Base-by-base conservation (phyloP, 2,329 filamentous ascomycete species). In the Aspergillus fructus region DNA sequence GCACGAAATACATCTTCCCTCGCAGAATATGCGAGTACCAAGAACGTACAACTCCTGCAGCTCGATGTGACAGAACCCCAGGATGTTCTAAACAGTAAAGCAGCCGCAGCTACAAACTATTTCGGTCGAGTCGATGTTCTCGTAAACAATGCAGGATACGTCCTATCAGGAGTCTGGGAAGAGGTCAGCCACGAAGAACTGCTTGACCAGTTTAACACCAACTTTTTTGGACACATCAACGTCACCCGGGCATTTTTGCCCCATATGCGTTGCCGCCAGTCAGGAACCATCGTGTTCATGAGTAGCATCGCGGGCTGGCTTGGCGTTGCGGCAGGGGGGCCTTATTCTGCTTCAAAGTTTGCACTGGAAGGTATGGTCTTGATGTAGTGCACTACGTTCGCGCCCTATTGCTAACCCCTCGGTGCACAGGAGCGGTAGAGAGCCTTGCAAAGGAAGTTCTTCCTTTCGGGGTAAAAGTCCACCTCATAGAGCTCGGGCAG, bases 71-170 rank as follows among this genome's bases (percentile, higher is more conserved):
- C 64, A 2, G 53, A 56, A 3, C 3, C 7, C 4, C 15, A 48
- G 7, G 24, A 24, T 3, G 13, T 11, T 2, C 5, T 48, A 2
- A 3, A 48, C 7, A 11, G 3, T 4, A 15, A 21, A 6, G 30
- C 19, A 6, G n/a, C 8, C n/a, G 45, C 33, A 2, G 45, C 19
- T 4, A 5, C 6, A 2, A 2, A n/a, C 0, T 7, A 8, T 6
- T 5, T 82, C 33, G 55, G 55, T 8, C 23, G 3, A 2, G 21
- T 57, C 6, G 80, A 81, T 46, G 76, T 81, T 43, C 74, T 82
- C 15, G 66, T 83, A 59, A 83, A 82, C 24, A 74, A 78, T 0
- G 79, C 79, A 0, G 81, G 78, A 1, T 69, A 68, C 47, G 33
- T 64, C 66, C 5, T 62, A 4, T 55, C 57, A 30, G 66, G 69